Evolutionary conservation across 257 asterid species (phyloP), one percentile per base, ranked within the genome.

Genomic region (Striga asiatica): DNA sequence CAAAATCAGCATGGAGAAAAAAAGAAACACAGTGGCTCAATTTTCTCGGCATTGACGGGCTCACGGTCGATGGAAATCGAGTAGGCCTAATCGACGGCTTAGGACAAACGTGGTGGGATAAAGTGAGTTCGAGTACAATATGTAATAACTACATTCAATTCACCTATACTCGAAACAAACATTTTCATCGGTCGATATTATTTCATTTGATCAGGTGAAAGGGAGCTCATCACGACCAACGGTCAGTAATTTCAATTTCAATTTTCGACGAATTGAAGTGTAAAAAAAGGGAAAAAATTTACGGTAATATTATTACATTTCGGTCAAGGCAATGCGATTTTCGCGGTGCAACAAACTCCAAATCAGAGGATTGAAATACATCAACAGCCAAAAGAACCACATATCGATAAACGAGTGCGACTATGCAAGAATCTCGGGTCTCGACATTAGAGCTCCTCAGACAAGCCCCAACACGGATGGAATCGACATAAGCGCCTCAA

Each of bases 381-480:
- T 37, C 1, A 67, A 81, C 74, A 78, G 85, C 69, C 77, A 64
- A 51, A 64, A 22, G 61, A 76, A 66, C 46, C 89, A 78, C 54
- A 31, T 78, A 9, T 67, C 83, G 0, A 28, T 81, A 60, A 61
- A 9, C 29, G 19, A 12, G 3, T 73, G 81, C 74, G 66, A 51
- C 0, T 17, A 45, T 1, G 65, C 60, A 6, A 42, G n/a, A 18
- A 58, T 78, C 29, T 42, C 79, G 17, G 21, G 66, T 38, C 62
- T 76, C 43, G 50, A 66, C 32, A 68, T 76, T 16, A 51, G 22
- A 0, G 83, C 86, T 53, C 81, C 80, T 10, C 13, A 11, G 3
- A 21, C 3, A 6, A 78, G 89, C 47, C 83, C 83, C 25, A 81
- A 81, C 65, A 78, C 89, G 6, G 85, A 81, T 56, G 89, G 83